Conservation (phyloP, 176 grass and related monocot species). For the Elaeis guineensis region DNA sequence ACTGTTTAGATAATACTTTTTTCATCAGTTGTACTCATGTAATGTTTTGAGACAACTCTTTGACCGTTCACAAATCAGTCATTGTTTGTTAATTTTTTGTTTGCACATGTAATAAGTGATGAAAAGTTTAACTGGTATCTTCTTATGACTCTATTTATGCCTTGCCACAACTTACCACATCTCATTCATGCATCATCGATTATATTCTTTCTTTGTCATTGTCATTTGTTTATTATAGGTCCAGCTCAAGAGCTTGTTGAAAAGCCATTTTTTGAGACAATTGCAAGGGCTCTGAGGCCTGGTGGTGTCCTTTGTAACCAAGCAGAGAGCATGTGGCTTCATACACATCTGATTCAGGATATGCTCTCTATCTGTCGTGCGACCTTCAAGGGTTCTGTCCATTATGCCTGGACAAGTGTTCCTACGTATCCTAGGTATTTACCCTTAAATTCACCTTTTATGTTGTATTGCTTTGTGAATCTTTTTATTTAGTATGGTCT, state of each 20-base stretch:
- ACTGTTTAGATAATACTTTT: no score
- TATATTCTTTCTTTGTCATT: not conserved
- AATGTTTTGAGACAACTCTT: no score
- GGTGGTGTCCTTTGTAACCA: conserved; percentile 97
- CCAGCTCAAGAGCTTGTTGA: conserved; percentile 94
- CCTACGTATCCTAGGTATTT: conserved; percentile 94
- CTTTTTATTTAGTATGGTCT: no score
- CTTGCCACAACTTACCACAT: no score
- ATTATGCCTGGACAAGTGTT: conserved; percentile 94
- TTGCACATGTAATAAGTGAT: no score
- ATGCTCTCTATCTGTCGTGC: conserved; percentile 79
- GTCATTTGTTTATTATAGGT: conserved; percentile 36
- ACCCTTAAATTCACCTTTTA: not conserved
- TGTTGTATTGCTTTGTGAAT: not conserved
- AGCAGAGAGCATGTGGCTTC: conserved; percentile 89
- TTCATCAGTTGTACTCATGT: no score
- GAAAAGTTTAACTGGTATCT: no score
- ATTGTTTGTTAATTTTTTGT: no score
- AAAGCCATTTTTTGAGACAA: conserved; percentile 88
- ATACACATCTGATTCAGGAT: conserved; percentile 90
- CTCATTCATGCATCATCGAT: no score
- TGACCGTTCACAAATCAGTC: no score
- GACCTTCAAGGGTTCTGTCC: conserved; percentile 78
- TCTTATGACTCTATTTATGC: no score
- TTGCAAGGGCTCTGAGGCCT: conserved; percentile 74